These are phyloP conservation scores for Capsicum rhomboideum DNA, from an alignment of 257 asterid genomes.

Conservation along the genomic window DNA sequence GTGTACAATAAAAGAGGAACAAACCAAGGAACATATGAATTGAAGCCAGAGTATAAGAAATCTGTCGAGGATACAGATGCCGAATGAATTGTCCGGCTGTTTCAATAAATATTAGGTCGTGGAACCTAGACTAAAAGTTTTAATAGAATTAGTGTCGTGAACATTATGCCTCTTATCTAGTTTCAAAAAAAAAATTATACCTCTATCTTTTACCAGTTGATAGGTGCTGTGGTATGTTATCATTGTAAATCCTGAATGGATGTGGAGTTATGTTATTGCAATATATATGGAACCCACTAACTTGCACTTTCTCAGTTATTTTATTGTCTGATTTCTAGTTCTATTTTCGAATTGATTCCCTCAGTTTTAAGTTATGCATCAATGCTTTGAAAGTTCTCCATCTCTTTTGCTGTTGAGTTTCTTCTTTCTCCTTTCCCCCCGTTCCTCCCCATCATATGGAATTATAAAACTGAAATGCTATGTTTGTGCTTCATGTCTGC, in stretches of 20 bases:
- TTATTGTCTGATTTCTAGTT: neutral
- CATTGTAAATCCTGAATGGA: neutral
- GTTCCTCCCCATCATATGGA: neutral
- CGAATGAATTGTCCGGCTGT: conserved; percentile 17
- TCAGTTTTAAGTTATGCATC: neutral
- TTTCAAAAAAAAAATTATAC: neutral
- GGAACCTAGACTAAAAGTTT: neutral
- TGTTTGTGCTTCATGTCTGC: neutral
- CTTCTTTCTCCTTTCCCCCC: neutral
- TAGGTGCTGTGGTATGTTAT: neutral
- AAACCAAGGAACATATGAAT: conserved; percentile 97
- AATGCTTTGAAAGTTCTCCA: neutral
- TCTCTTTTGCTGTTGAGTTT: neutral
- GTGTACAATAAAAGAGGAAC: conserved; percentile 95
- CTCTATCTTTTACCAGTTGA: neutral
- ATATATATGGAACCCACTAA: neutral
- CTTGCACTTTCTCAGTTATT: neutral
- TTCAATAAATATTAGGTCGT: neutral
- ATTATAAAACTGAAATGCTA: neutral
- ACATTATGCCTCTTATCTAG: neutral
- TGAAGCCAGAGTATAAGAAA: conserved; percentile 93
- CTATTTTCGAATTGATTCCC: neutral
- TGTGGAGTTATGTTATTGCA: neutral
- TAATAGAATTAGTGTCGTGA: neutral
- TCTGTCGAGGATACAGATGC: conserved; percentile 85